Conservation (phyloP, 2,329 filamentous ascomycete species). For the Ceratocystis cacaofunesta region DNA sequence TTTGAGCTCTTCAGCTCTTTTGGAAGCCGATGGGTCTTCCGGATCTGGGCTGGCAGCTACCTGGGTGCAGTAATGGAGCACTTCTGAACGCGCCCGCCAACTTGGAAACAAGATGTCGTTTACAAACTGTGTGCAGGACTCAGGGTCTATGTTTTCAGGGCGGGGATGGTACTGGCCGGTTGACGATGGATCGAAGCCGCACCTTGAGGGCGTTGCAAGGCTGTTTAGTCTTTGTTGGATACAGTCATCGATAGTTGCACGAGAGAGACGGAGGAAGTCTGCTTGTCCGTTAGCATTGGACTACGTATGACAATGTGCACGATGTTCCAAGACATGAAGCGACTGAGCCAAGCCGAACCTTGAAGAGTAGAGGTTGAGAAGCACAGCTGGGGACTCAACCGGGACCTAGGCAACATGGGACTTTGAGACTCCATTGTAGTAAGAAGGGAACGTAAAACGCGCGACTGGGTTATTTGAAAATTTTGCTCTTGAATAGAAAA, state of each 20-base stretch:
- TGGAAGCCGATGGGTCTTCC: conserved; percentile 61
- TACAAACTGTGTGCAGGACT: conserved; percentile 58
- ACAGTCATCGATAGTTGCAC: conserved; percentile 75
- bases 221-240: conserved; percentile 90
- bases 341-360: conserved; percentile 34
- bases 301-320: not conserved
- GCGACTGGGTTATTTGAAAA: not conserved
- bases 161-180: conserved; percentile 38
- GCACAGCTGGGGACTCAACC: conserved; percentile 59
- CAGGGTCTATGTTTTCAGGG: conserved; percentile 36
- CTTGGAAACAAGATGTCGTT: conserved; percentile 68
- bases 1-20: conserved; percentile 55
- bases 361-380: conserved; percentile 54
- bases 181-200: conserved; percentile 68
- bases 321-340: not conserved
- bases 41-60: conserved; percentile 81
- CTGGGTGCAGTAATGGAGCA: conserved; percentile 75
- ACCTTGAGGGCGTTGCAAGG: conserved; percentile 56
- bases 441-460: not conserved
- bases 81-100: conserved; percentile 71
- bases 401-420: not conserved
- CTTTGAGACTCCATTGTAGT: conserved; percentile 6
- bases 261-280: conserved; percentile 86
- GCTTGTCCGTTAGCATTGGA: conserved; percentile 10
- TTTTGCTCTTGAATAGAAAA: not conserved